phyloP scores from a whole-genome alignment of 192 early-diverging fungal species.

The Chytriomyces sp. region DNA sequence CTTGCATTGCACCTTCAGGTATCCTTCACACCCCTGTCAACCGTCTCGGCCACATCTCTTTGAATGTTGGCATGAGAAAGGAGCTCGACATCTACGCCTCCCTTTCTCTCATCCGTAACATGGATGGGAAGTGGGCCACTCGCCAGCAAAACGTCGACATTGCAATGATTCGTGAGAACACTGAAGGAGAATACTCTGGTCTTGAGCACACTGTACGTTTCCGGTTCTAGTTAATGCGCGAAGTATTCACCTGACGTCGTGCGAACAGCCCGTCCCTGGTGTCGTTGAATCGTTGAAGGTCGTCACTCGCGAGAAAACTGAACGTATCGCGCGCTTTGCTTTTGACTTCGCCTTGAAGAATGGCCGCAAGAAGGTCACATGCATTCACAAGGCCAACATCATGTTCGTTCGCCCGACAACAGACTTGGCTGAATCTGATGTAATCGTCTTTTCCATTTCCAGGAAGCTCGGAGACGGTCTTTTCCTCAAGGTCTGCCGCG shows the following conservation, averaged over 20 bases:
- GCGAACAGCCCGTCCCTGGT: constrained; percentile 82
- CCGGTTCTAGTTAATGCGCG: background rate
- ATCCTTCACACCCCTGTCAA: constrained; percentile 80
- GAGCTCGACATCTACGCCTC: constrained; percentile 99
- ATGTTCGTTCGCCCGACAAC: constrained; percentile 62
- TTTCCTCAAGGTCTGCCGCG: constrained; percentile 95
- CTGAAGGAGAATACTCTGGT: constrained; percentile 99
- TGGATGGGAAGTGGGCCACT: constrained; percentile 74
- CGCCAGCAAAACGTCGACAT: constrained; percentile 95
- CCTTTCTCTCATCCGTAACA: constrained; percentile 86
- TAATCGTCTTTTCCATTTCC: constrained; percentile 15
- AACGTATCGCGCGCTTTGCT: constrained; percentile 97
- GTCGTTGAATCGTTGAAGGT: constrained; percentile 99
- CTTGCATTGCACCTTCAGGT: too few species aligned
- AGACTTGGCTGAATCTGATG: background rate
- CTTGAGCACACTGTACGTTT: constrained; percentile 84
- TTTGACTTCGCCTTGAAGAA: constrained; percentile 99
- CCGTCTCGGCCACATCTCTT: constrained; percentile 84
- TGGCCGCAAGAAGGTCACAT: constrained; percentile 96
- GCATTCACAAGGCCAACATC: constrained; percentile 99
- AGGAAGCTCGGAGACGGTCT: constrained; percentile 97
- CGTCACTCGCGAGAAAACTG: constrained; percentile 93
- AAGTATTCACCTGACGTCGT: background rate
- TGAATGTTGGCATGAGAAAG: constrained; percentile 97
- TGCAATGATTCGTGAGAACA: constrained; percentile 99